These are phyloP conservation scores for Euphorbia tirucalli DNA, from an alignment of 345 rosid species.

Conservation along the genomic window DNA sequence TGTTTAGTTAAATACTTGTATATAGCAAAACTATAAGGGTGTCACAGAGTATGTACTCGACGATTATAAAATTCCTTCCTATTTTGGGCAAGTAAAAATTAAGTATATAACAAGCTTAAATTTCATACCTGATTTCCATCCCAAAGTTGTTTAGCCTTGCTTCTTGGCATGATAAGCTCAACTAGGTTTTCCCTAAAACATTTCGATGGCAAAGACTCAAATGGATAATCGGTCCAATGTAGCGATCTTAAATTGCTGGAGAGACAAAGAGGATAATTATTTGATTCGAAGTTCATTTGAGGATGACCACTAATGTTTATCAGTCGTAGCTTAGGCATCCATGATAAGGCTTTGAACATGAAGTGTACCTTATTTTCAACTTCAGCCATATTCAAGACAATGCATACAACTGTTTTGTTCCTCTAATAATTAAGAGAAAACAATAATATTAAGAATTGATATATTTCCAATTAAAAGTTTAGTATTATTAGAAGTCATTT, in stretches of 20 bases:
- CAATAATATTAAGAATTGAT: not conserved
- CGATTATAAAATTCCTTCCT: no score
- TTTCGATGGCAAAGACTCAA: not conserved
- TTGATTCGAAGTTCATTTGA: not conserved
- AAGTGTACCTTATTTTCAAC: not conserved
- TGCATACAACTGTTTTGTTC: not conserved
- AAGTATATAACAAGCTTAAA: no score
- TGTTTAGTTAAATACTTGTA: no score
- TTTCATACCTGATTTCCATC: not conserved
- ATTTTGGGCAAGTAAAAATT: no score
- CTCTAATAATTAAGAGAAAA: not conserved
- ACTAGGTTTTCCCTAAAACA: not conserved
- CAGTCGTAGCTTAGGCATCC: not conserved
- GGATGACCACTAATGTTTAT: not conserved
- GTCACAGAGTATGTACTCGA: no score
- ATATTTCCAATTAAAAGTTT: not conserved
- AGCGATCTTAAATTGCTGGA: not conserved
- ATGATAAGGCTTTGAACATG: not conserved
- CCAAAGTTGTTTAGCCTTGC: not conserved
- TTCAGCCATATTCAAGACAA: not conserved
- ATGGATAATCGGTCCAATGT: not conserved
- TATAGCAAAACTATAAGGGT: no score
- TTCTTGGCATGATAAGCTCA: not conserved
- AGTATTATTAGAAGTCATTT: not conserved
- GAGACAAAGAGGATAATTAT: not conserved